phyloP scores from a whole-genome alignment of 257 asterid species.

The Gentiana macrophylla region DNA sequence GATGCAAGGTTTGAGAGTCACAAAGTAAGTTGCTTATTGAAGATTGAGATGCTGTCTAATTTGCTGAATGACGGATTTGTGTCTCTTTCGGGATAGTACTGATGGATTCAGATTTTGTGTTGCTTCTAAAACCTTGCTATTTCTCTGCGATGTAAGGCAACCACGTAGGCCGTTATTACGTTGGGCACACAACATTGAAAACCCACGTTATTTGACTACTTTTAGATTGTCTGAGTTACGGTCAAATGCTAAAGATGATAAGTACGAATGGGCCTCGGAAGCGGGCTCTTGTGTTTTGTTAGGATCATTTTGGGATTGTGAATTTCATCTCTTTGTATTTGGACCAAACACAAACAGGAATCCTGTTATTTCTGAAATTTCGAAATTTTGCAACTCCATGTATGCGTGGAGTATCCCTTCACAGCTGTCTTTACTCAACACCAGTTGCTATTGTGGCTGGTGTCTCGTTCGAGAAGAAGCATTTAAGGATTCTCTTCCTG shows the following conservation, averaged over 20 bases:
- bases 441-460: conserved; percentile 49
- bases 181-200: conserved; percentile 51
- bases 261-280: conserved; percentile 45
- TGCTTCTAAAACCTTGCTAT: conserved; percentile 35
- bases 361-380: conserved; percentile 21
- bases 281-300: conserved; percentile 66
- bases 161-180: conserved; percentile 43
- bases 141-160: conserved; percentile 63
- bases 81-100: conserved; percentile 38
- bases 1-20: conserved; percentile 38
- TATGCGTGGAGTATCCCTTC: conserved; percentile 64
- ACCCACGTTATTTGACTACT: conserved; percentile 35
- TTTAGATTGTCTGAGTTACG: conserved; percentile 52
- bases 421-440: conserved; percentile 30
- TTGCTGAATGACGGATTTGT: conserved; percentile 40
- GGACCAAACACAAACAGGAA: conserved; percentile 36
- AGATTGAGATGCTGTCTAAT: conserved; percentile 36
- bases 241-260: conserved; percentile 28
- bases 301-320: conserved; percentile 78
- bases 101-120: conserved; percentile 42
- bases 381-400: conserved; percentile 29
- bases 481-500: conserved; percentile 34
- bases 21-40: conserved; percentile 39
- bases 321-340: conserved; percentile 54
- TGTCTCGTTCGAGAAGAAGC: conserved; percentile 46